phyloP scores from a whole-genome alignment of 2,329 filamentous ascomycete genomes.

The Zymoseptoria pseudotritici region DNA sequence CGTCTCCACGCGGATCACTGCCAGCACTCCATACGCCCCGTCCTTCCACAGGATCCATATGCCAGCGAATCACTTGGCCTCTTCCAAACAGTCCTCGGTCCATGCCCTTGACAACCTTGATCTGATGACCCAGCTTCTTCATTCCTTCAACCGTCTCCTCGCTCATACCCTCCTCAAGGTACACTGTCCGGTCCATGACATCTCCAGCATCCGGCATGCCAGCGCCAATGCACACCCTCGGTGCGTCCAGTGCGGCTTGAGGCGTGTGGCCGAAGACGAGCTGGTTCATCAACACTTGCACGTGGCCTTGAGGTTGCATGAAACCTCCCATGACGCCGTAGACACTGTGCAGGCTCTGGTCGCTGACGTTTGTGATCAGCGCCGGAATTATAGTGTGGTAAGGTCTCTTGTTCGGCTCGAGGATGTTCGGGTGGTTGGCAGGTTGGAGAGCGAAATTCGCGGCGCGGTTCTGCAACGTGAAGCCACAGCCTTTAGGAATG shows the following conservation, averaged over 20 bases:
- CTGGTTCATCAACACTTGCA: slow-evolving; percentile 88
- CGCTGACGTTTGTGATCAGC: slow-evolving; percentile 69
- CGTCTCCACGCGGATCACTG: slow-evolving; percentile 82
- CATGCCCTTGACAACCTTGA: slow-evolving; percentile 60
- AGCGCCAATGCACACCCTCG: slow-evolving; percentile 78
- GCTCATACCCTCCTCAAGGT: slow-evolving; percentile 74
- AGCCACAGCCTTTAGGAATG: slow-evolving; percentile 77
- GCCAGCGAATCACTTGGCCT: slow-evolving; percentile 76
- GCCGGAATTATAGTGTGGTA: slow-evolving; percentile 98
- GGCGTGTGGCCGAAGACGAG: slow-evolving; percentile 72
- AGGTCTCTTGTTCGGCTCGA: slow-evolving; percentile 76
- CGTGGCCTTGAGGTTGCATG: slow-evolving; percentile 96
- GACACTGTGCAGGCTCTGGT: slow-evolving; percentile 70
- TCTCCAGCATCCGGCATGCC: slow-evolving; percentile 57
- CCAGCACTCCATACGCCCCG: slow-evolving; percentile 75
- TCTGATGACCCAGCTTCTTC: slow-evolving; percentile 62
- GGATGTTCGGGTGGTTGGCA: slow-evolving; percentile 65
- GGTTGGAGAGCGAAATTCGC: slow-evolving; percentile 69
- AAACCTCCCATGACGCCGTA: slow-evolving; percentile 98
- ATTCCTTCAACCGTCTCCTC: slow-evolving; percentile 61
- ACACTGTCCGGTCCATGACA: slow-evolving; percentile 58
- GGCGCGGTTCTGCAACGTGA: slow-evolving; percentile 89
- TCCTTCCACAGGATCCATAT: slow-evolving; percentile 59
- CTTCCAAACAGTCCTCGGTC: slow-evolving; percentile 67
- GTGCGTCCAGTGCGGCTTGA: slow-evolving; percentile 83